These are phyloP conservation scores for Phyllosticta citribraziliensis DNA, from an alignment of 2,329 filamentous ascomycete species.

Conservation along the genomic window DNA sequence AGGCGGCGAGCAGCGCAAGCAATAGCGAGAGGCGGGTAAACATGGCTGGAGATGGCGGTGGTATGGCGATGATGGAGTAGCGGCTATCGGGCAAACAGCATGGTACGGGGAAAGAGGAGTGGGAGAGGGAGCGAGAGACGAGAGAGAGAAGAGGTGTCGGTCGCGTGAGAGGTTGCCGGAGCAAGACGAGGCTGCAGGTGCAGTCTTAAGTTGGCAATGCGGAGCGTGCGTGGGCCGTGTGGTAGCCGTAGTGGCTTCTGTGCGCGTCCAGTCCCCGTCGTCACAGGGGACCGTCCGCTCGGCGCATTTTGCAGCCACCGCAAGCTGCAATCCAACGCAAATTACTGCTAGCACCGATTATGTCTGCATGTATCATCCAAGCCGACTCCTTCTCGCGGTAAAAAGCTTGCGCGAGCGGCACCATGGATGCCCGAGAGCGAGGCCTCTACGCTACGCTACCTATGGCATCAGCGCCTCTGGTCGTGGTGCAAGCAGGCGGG, in stretches of 20 bases:
- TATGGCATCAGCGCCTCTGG: background rate
- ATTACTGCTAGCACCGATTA: too few species aligned
- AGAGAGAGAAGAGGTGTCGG: background rate
- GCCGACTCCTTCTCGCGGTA: too few species aligned
- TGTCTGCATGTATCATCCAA: too few species aligned
- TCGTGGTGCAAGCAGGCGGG: background rate
- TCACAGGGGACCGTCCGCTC: background rate
- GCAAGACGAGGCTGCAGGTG: background rate
- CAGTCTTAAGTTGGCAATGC: background rate
- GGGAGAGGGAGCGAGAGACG: background rate
- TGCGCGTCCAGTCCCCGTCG: background rate
- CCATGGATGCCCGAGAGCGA: background rate
- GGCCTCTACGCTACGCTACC: background rate
- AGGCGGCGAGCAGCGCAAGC: slow-evolving; percentile 4
- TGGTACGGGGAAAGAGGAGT: background rate
- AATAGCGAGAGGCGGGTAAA: slow-evolving; percentile 7
- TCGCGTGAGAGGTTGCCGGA: slow-evolving; percentile 10
- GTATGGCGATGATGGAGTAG: background rate
- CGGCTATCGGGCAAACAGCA: background rate
- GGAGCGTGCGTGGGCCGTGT: background rate
- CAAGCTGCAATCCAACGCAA: too few species aligned
- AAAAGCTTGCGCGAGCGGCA: too few species aligned
- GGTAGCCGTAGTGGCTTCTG: background rate
- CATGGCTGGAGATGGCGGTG: slow-evolving; percentile 2
- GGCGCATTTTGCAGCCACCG: too few species aligned